Percentiles rank a stretch among this genome's conserved stretches.
Evolutionary conservation across 2,329 filamentous ascomycete genomes (phyloP).

Genomic region (Rutstroemia sp.): DNA sequence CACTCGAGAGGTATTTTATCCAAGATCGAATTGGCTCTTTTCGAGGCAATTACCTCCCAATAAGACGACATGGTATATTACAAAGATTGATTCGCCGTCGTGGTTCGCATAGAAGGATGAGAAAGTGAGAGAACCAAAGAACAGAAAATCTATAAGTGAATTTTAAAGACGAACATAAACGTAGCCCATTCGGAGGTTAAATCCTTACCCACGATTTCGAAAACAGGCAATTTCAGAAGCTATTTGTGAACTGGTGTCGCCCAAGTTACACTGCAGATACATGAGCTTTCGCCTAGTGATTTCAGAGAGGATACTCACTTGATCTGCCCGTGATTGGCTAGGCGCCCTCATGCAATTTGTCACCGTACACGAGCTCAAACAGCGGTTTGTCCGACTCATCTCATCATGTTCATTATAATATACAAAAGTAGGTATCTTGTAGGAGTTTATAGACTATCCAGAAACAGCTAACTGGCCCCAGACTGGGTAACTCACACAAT

Average conservation of each 20-base stretch:
- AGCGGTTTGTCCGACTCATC: too few relatives aligned
- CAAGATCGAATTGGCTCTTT: background rate
- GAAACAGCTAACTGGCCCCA: too few relatives aligned
- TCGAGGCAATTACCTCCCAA: background rate
- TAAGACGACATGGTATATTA: background rate
- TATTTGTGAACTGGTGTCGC: background rate
- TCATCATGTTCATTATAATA: too few relatives aligned
- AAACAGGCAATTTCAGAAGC: background rate
- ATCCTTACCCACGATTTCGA: background rate
- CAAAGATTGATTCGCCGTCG: background rate
- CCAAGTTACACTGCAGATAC: constrained; percentile 7
- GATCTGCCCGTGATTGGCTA: background rate
- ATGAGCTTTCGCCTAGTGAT: background rate
- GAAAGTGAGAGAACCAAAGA: background rate
- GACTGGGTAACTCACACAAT: too few relatives aligned
- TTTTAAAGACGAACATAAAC: background rate
- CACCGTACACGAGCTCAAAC: background rate
- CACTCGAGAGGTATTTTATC: constrained; percentile 2
- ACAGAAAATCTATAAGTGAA: background rate
- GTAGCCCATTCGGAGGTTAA: background rate
- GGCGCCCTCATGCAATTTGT: background rate
- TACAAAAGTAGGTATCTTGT: too few relatives aligned
- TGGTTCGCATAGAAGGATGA: background rate
- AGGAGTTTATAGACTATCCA: too few relatives aligned
- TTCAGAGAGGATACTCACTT: background rate